phyloP scores from a whole-genome alignment of 352 stramenopile species.

The Peronosclerospora sorghi region DNA sequence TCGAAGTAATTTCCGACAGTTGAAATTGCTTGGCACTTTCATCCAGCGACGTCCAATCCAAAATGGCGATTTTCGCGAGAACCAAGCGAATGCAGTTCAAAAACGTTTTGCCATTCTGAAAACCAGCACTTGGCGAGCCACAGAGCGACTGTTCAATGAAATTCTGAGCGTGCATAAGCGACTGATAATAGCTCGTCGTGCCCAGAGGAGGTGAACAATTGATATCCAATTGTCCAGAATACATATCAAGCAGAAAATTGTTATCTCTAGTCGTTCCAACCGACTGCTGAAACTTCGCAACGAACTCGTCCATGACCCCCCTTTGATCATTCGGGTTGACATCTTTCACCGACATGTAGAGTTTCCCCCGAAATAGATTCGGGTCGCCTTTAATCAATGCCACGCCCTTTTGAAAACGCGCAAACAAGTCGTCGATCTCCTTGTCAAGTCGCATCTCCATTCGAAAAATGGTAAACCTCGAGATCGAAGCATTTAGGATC shows the following conservation, averaged over 20 bases:
- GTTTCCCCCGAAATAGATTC: conserved; percentile 44
- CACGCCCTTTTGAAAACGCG: conserved; percentile 53
- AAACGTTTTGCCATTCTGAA: conserved; percentile 39
- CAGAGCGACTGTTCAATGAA: conserved; percentile 17
- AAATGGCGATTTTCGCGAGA: conserved; percentile 64
- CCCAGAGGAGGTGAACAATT: conserved; percentile 67
- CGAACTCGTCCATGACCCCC: conserved; percentile 41
- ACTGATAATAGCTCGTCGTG: conserved; percentile 43
- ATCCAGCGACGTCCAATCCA: conserved; percentile 74
- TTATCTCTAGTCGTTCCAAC: conserved; percentile 37
- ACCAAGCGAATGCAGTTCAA: conserved; percentile 63
- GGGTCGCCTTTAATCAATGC: conserved; percentile 51
- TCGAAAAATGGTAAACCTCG: conserved; percentile 62
- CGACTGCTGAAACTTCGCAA: conserved; percentile 38
- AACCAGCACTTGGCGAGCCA: conserved; percentile 14
- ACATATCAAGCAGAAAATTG: conserved; percentile 59
- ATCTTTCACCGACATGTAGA: conserved; percentile 73
- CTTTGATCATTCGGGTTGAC: conserved; percentile 64
- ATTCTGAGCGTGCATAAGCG: conserved; percentile 32
- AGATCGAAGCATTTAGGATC: conserved; percentile 58
- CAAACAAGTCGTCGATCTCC: conserved; percentile 60
- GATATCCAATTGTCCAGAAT: conserved; percentile 45
- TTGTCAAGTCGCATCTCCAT: conserved; percentile 70
- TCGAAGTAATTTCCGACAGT: conserved; percentile 34
- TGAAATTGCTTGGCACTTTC: conserved; percentile 45